Base-by-base conservation (phyloP, 345 rosid species). In the Theobroma cacao region DNA sequence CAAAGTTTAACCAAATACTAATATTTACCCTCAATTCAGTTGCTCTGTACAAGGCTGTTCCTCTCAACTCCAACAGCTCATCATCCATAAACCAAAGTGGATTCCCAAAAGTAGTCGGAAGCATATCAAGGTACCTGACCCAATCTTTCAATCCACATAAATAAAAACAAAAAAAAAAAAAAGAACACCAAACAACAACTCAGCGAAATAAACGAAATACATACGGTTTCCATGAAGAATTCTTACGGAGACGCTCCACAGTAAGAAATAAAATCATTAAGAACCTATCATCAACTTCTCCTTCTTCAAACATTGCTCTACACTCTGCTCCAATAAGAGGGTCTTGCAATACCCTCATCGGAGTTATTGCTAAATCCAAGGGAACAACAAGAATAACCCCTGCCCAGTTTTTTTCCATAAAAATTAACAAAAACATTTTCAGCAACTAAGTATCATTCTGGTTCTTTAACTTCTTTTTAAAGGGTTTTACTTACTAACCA, bases 281-380 rank as follows among this genome's bases (percentile, higher is more conserved):
- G 80, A 95, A 91, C 77, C 98, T 90, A 82, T 95, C 97, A 79
- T 95, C 99, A 15, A 95, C 96, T 67, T 89, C 86, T 62, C 93
- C 98, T 82, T 91, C 84, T 63, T 92, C 92, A 75, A 91, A 90
- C 96, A 93, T 88, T 40, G 92, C 86, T 84, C 92, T 88, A 80
- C 97, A 95, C 53, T 92, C 93, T 22, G 93, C 91, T 76, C 99
- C 98, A 55, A 92, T 72, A 69, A 90, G 88, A 83, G 99, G 94
- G 77, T 95, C 98, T 86, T 95, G 94, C 83, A 95, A 85, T 52
- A 93, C 99, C 69, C 97, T 91, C 99, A 95, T 95, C 4, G 99
- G 99, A 56, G 99, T 93, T 78, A 95, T 93, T 24, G 96, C 94
- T 79, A 95, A 85, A 84, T 89, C 86, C 60, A 93, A 89, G 5